phyloP scores from a whole-genome alignment of 257 asterid genomes.

The Voacanga thouarsii region DNA sequence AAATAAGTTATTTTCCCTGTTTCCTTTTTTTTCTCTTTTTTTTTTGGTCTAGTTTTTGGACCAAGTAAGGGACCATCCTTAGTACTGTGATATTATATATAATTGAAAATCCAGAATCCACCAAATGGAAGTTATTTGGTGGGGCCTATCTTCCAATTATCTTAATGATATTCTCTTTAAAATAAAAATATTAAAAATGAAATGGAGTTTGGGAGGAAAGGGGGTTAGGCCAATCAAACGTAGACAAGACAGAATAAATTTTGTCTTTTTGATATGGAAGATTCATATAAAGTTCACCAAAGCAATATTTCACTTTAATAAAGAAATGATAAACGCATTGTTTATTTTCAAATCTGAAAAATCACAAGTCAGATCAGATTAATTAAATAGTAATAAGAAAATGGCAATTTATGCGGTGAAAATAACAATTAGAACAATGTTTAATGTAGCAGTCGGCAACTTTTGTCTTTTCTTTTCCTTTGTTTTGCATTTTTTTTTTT shows the following conservation, averaged over 20 bases:
- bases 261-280: background rate
- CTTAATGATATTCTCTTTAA: background rate
- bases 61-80: no score
- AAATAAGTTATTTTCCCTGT: no score
- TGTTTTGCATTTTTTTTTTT: background rate
- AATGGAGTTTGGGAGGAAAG: background rate
- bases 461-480: background rate
- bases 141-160: no score
- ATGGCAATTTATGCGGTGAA: background rate
- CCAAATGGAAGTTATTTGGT: no score
- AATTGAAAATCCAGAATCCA: no score
- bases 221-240: background rate
- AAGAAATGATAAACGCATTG: background rate
- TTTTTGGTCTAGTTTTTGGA: no score
- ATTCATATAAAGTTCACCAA: background rate
- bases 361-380: background rate
- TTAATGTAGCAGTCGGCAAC: background rate
- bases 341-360: background rate
- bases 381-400: background rate
- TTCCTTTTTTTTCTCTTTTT: no score
- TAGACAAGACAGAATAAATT: background rate
- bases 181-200: background rate
- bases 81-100: no score
- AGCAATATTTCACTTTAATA: background rate
- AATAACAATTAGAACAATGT: background rate